phyloP scores from a whole-genome alignment of 179 eudicot species.

The Spinacia oleracea region DNA sequence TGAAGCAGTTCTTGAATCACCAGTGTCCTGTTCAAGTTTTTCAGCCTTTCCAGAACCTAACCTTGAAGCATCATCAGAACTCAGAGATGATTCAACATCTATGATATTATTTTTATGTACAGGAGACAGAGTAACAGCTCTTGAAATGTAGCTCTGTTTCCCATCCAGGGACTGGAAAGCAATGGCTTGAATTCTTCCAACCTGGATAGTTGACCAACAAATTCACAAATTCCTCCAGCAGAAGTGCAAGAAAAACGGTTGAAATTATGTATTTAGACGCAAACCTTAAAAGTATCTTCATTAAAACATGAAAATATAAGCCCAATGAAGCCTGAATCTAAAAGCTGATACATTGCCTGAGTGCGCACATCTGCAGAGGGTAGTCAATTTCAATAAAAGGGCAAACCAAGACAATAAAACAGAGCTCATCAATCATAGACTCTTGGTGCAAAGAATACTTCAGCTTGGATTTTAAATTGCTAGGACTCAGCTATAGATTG shows the following conservation, averaged over 20 bases:
- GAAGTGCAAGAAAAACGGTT: not conserved
- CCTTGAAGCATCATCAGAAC: conserved; percentile 60
- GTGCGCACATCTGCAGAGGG: conserved; percentile 87
- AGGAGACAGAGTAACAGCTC: conserved; percentile 64
- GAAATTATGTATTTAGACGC: conserved; percentile 23
- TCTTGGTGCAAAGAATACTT: not conserved
- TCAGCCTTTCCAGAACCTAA: conserved; percentile 53
- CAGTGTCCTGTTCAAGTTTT: conserved; percentile 62
- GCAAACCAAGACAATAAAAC: conserved; percentile 6
- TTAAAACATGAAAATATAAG: conserved; percentile 97
- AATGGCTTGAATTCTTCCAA: conserved; percentile 93
- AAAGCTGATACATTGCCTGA: conserved; percentile 98
- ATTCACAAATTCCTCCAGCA: conserved; percentile 6
- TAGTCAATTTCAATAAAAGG: conserved; percentile 15
- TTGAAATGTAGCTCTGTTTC: conserved; percentile 56
- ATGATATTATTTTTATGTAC: conserved; percentile 50
- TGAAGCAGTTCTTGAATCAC: conserved; percentile 58
- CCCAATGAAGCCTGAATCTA: conserved; percentile 95
- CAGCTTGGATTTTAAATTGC: not conserved
- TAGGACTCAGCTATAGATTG: not conserved
- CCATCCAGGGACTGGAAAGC: conserved; percentile 97
- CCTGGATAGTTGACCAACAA: conserved; percentile 40
- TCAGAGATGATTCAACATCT: conserved; percentile 73
- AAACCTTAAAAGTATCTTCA: conserved; percentile 90
- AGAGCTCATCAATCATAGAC: not conserved